Base-by-base conservation (phyloP, 495 filamentous ascomycete species). In the Terfezia boudieri region DNA sequence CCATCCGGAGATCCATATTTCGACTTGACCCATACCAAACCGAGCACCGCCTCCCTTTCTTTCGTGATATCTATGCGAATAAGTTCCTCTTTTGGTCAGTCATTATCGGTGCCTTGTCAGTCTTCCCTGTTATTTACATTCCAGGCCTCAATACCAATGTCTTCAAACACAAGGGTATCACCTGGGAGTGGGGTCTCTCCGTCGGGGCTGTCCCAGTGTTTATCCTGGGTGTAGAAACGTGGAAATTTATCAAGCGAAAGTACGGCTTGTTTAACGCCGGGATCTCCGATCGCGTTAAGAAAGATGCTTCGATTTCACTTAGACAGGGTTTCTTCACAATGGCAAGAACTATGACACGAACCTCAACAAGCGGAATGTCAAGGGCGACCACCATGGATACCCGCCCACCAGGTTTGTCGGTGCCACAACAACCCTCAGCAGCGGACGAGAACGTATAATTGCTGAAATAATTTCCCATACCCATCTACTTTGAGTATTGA, bases 101-200 rank as follows among this genome's bases (percentile, higher is more conserved):
- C 23, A 63, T 81, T 36, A 74, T 77, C 37, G 82, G 80, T 9
- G 78, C 79, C 53, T 56, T 81, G 17, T 73, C 76, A 26, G 74
- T 82, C 0, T 82, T 84, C 59, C 82, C 81, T 0, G 73, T 77
- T 0, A 71, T 85, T 1, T 85, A 85, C 59, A 78, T 85, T 50
- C 81, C 81, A 0, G 76, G 71, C 2, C 62, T 85, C 35, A 84
- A 83, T 60, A 70, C 68, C 11, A 58, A 68, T 2, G 81, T 84
- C 0, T 83, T 85, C 67, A 81, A 79, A 54, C 82, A 84, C 56
- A 70, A 71, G 23, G 74, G 75, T 14, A 83, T 85, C 48, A 71
- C 63, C 37, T 82, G 79, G 81, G 81, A 84, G 62, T 83, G 81
- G 81, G 74, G 69, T 6, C 59, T 78, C 16, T 67, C 74, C 0